Conservation (phyloP, 345 rosid genomes). For the Hibiscus mutabilis region DNA sequence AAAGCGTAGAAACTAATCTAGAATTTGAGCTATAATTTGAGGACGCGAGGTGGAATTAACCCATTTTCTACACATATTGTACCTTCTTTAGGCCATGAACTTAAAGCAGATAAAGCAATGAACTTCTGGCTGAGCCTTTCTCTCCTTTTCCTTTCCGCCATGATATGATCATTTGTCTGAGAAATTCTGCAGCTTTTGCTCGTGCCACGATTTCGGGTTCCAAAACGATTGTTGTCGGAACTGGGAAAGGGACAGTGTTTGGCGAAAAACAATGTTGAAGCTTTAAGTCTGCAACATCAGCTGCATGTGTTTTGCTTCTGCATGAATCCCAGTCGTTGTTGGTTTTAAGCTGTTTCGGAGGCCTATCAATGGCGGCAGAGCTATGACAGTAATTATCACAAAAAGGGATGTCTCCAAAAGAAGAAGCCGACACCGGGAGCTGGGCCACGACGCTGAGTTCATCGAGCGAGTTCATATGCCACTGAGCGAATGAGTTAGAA, state of each 20-base stretch:
- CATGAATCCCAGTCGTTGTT: conserved; percentile 19
- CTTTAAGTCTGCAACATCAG: too few species aligned
- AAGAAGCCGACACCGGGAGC: conserved; percentile 34
- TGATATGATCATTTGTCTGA: conserved; percentile 48
- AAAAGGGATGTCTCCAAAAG: conserved; percentile 34
- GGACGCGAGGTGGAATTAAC: too few species aligned
- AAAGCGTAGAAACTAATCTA: too few species aligned
- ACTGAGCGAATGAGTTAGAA: conserved; percentile 33
- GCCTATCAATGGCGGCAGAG: conserved; percentile 13
- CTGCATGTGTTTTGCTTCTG: conserved; percentile 16
- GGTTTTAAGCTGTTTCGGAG: conserved; percentile 39
- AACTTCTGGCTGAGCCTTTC: conserved; percentile 62
- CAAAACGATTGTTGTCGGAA: conserved; percentile 9
- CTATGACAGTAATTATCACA: neutral
- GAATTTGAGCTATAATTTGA: too few species aligned
- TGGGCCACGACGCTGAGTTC: conserved; percentile 18
- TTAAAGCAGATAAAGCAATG: conserved; percentile 53
- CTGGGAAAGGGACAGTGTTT: conserved; percentile 2
- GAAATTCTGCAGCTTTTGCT: conserved; percentile 21
- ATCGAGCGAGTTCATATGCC: conserved; percentile 42
- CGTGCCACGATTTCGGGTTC: conserved; percentile 30
- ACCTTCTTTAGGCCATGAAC: conserved; percentile 72
- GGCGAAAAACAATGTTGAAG: too few species aligned
- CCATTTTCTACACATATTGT: neutral
- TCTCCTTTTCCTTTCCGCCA: conserved; percentile 60